Conservation (phyloP, 2,329 filamentous ascomycete species). For the Cryphonectria parasitica region DNA sequence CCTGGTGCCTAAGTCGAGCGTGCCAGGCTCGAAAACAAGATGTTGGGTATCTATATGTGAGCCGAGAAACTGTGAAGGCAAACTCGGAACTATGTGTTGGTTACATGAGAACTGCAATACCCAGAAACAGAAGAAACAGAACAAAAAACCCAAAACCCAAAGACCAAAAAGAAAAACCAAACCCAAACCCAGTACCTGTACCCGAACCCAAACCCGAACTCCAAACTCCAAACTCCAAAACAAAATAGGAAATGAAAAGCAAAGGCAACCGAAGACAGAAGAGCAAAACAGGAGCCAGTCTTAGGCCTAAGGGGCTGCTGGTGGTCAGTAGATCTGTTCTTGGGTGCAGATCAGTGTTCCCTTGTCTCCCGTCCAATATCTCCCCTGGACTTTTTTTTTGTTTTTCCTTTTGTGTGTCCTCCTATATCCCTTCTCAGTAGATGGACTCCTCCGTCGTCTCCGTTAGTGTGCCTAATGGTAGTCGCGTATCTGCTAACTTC, state of each 20-base stretch:
- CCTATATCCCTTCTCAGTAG: not conserved
- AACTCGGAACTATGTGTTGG: not conserved
- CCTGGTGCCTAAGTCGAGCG: not conserved
- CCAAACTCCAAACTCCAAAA: not conserved
- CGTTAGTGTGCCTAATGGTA: not conserved
- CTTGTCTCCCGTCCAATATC: not conserved
- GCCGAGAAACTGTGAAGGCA: slow-evolving; percentile 1
- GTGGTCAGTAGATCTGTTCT: not conserved
- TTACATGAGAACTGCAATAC: not conserved
- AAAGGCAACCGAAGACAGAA: not conserved
- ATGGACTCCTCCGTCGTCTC: not conserved
- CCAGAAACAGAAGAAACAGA: not conserved
- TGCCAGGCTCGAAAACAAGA: not conserved
- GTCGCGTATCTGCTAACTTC: not conserved
- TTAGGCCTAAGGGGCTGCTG: not conserved
- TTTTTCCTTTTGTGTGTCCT: not conserved
- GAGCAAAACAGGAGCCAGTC: not conserved
- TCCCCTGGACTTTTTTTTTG: not conserved
- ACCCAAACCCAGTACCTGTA: not conserved
- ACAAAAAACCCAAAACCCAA: not conserved
- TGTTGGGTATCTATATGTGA: not conserved
- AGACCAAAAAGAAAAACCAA: not conserved
- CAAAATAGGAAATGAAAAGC: not conserved
- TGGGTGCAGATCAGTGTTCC: not conserved
- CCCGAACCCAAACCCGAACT: not conserved